Evolutionary conservation across 768 basidiomycete genomes (phyloP), one percentile per base, ranked within the genome.

Genomic region (Pleurotus salmoneostramineus): DNA sequence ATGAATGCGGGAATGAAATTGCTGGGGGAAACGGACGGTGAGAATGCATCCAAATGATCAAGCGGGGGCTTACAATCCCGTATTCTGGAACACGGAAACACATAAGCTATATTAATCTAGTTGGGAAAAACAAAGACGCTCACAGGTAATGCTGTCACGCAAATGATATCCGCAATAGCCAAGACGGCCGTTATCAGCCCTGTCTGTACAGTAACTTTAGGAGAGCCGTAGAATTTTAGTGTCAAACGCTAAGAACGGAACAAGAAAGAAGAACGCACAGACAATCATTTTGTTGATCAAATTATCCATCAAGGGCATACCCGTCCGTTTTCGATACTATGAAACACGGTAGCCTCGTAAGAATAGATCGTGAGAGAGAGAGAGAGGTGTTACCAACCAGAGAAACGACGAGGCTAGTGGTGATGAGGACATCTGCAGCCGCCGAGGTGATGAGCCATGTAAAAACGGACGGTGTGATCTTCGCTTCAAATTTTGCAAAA

Each of bases 1-100:
- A 50, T 27, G 17, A 59, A 52, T 17, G 58, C 58, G 11, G 37
- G 52, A 6, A 59, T 46, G 44, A 59, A 59, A 11, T 55, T 59
- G 37, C 58, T 59, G 52, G 6, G 10, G 6, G 14, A 4, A 7
- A 14, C 3, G 8, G 7, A 46, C 8, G 40, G 21, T 17, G 37
- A 11, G 7, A 14, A 31, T 11, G 36, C n/a, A 27, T 8, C 40
- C 17, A 15, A 4, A 31, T 5, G 6, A 15, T 37, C 7, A 36
- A 42, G 7, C n/a, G 27, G 10, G 6, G 6, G 40, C 58, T 43
- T 47, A 59, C 58, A 59, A 54, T 21, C 40, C 43, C 15, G 42
- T 55, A 17, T 50, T 40, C 58, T 59, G 17, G 3, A 14, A 0
- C 40, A 3, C 14, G 35, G 15, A 33, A 21, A 12, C 49, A 44